Conservation (phyloP, 306 rosid genomes). For the Phaseolus lunatus region DNA sequence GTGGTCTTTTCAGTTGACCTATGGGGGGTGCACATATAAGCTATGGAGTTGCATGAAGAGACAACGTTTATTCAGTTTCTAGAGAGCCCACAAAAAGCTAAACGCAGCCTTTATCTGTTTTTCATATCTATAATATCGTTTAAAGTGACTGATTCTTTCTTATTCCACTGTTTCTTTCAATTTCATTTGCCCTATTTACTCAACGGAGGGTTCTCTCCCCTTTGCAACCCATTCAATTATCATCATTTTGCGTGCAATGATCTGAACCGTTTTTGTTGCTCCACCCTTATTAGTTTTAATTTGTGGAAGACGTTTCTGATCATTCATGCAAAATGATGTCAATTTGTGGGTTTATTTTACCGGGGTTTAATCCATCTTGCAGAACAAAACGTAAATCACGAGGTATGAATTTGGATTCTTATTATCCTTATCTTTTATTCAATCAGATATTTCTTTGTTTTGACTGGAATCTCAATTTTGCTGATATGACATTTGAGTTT, state of each 20-base stretch:
- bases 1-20: too few species aligned
- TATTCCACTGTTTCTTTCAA: neutral
- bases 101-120: neutral
- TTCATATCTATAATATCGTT: neutral
- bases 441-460: neutral
- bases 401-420: constrained; percentile 15
- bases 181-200: neutral
- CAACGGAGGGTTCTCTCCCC: neutral
- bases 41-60: too few species aligned
- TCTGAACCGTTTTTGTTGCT: constrained; percentile 32
- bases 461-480: neutral
- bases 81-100: neutral
- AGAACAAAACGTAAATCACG: neutral
- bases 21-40: too few species aligned
- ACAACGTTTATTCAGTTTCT: neutral
- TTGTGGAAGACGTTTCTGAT: constrained; percentile 34
- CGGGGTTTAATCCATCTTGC: neutral
- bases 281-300: neutral
- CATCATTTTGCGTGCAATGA: constrained; percentile 63
- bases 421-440: neutral
- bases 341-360: constrained; percentile 42
- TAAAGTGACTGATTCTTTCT: neutral
- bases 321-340: constrained; percentile 56
- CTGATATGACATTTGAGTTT: neutral
- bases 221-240: constrained; percentile 26